Percentiles rank a stretch among this genome's conserved stretches.
Conservation (phyloP, 768 basidiomycete genomes). For the Auriscalpium microsporum region DNA sequence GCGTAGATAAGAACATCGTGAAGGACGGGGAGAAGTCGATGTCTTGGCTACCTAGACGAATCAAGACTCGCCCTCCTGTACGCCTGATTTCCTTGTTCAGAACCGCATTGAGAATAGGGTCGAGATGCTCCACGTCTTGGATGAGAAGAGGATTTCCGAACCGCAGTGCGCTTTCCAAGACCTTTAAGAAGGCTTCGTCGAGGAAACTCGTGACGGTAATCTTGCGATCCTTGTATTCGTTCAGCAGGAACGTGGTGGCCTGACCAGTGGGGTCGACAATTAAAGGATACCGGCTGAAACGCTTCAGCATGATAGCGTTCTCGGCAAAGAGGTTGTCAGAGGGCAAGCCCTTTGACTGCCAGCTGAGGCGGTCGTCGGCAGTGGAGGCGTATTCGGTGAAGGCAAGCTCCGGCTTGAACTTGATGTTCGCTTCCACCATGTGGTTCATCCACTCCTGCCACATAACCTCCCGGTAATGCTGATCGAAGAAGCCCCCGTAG, state of each 20-base stretch:
- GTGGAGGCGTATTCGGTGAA: constrained; percentile 95
- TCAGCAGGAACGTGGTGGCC: constrained; percentile 87
- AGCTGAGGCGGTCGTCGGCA: constrained; percentile 89
- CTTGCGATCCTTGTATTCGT: constrained; percentile 93
- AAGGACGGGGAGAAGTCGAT: constrained; percentile 99
- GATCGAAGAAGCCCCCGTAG: constrained; percentile 97
- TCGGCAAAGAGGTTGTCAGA: constrained; percentile 93
- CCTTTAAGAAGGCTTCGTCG: constrained; percentile 97
- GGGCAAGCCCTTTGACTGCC: constrained; percentile 95
- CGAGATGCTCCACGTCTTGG: constrained; percentile 95
- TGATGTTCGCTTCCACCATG: constrained; percentile 80
- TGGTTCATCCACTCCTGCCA: constrained; percentile 94
- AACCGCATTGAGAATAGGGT: constrained; percentile 95
- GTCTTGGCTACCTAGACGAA: constrained; percentile 93
- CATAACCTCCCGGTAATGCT: constrained; percentile 94
- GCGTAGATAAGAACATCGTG: constrained; percentile 97
- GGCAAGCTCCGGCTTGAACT: constrained; percentile 86
- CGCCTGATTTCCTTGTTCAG: constrained; percentile 94
- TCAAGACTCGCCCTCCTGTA: constrained; percentile 94
- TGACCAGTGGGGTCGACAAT: constrained; percentile 98
- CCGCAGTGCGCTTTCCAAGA: constrained; percentile 94
- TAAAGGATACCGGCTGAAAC: constrained; percentile 94
- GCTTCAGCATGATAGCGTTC: constrained; percentile 99
- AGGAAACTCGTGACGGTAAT: constrained; percentile 98
- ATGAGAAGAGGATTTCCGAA: constrained; percentile 97